Evolutionary conservation across 2,329 filamentous ascomycete genomes (phyloP).

Genomic region (Sclerotinia minor): DNA sequence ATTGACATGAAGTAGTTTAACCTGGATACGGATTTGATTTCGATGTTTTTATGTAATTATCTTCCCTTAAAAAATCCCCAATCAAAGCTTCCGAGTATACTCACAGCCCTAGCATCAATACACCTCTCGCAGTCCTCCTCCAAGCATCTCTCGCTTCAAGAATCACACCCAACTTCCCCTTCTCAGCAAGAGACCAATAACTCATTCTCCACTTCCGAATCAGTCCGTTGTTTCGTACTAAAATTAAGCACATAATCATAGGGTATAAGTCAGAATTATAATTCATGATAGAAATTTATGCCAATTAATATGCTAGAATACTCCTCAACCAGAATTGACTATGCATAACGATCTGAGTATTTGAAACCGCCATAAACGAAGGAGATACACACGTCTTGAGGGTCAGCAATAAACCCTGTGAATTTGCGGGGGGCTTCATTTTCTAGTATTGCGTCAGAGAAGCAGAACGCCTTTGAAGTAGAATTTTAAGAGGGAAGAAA

Average conservation of each 20-base stretch:
- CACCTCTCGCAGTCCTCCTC: conserved; percentile 32
- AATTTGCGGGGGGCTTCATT: conserved; percentile 43
- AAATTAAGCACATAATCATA: conserved; percentile 58
- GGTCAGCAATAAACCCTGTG: conserved; percentile 48
- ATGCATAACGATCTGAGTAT: conserved; percentile 52
- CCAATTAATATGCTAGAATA: conserved; percentile 55
- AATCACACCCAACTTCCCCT: conserved; percentile 32
- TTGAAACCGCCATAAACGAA: conserved; percentile 51
- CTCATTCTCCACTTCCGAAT: conserved; percentile 1
- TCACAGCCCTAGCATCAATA: conserved; percentile 33
- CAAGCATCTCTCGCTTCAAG: conserved; percentile 33
- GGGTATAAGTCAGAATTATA: conserved; percentile 64
- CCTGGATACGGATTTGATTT: conserved; percentile 1
- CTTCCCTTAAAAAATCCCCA: conserved; percentile 27
- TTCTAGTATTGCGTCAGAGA: conserved; percentile 56
- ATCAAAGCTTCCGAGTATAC: conserved; percentile 32
- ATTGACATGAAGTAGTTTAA: conserved; percentile 1
- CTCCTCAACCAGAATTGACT: conserved; percentile 51
- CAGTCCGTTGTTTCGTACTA: conserved; percentile 27
- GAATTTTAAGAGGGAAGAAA: conserved; percentile 51
- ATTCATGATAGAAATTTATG: conserved; percentile 58
- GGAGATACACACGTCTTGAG: conserved; percentile 53
- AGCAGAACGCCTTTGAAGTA: conserved; percentile 58
- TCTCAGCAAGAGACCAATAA: conserved; percentile 29
- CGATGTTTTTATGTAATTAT: conserved; percentile 1